Percentiles rank a stretch among this genome's conserved stretches.
These are phyloP conservation scores for Boletus edulis DNA, from an alignment of 768 basidiomycete species.

Conservation along the genomic window DNA sequence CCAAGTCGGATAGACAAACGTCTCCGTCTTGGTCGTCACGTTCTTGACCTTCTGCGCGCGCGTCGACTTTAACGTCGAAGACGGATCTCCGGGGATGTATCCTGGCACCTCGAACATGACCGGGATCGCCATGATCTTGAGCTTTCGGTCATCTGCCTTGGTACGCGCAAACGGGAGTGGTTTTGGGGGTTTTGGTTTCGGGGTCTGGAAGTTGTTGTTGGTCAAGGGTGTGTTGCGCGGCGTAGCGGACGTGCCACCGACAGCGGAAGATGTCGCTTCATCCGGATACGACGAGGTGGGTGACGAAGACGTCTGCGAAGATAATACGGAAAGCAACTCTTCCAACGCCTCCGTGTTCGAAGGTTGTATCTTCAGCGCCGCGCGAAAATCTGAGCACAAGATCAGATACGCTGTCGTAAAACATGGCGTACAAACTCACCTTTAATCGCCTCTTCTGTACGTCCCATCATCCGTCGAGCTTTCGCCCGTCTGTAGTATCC, in stretches of 20 bases:
- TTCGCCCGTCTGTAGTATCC: constrained; percentile 69
- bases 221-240: constrained; percentile 11
- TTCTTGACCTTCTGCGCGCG: constrained; percentile 26
- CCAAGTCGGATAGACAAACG: constrained; percentile 59
- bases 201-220: constrained; percentile 35
- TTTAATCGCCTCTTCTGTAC: constrained; percentile 55
- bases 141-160: constrained; percentile 47
- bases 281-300: constrained; percentile 13
- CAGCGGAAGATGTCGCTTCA: constrained; percentile 30
- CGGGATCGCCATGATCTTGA: constrained; percentile 51
- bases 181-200: constrained; percentile 42
- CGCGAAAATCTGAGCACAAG: constrained; percentile 50
- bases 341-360: constrained; percentile 59
- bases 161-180: constrained; percentile 53
- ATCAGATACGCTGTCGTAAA: not conserved
- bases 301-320: constrained; percentile 15
- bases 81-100: constrained; percentile 16
- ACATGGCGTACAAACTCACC: constrained; percentile 34
- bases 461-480: constrained; percentile 59
- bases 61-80: constrained; percentile 28
- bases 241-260: constrained; percentile 18
- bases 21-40: constrained; percentile 39
- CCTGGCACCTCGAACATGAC: constrained; percentile 38
- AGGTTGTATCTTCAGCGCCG: constrained; percentile 60
- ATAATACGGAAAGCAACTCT: constrained; percentile 47